Evolutionary conservation across 129 eudicot genomes (phyloP).

Genomic region (Centaurea solstitialis): DNA sequence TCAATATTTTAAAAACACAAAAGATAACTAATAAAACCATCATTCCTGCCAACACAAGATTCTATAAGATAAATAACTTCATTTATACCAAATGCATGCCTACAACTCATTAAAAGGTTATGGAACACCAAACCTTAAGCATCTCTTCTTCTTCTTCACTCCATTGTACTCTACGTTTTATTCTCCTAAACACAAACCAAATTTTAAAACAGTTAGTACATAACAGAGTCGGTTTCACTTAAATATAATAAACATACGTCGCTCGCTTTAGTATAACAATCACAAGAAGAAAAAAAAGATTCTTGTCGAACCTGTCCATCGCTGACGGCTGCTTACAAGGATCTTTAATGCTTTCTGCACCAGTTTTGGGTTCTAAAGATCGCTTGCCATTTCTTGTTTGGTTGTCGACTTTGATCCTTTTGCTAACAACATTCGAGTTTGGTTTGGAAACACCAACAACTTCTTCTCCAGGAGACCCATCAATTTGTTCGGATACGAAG

Average conservation of each 20-base stretch:
- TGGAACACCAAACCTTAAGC: slow-evolving; percentile 53
- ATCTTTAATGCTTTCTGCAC: slow-evolving; percentile 10
- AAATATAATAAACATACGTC: not conserved
- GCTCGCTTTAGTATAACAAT: slow-evolving; percentile 11
- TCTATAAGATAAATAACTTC: not conserved
- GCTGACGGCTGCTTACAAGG: slow-evolving; percentile 27
- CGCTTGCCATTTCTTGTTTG: slow-evolving; percentile 9
- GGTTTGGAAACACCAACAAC: slow-evolving; percentile 14
- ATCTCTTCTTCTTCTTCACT: slow-evolving; percentile 62
- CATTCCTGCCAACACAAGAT: not conserved
- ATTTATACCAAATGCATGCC: not conserved
- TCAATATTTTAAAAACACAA: not conserved
- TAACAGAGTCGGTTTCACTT: not conserved
- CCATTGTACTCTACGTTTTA: slow-evolving; percentile 46
- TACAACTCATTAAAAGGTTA: not conserved
- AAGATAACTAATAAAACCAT: not conserved
- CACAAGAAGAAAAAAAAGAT: not conserved
- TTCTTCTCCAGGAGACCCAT: not conserved
- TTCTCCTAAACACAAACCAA: slow-evolving; percentile 29
- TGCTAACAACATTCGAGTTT: not conserved
- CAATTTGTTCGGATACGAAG: slow-evolving; percentile 14
- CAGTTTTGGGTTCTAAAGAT: slow-evolving; percentile 8
- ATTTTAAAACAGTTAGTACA: not conserved
- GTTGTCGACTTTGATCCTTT: slow-evolving; percentile 19
- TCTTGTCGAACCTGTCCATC: slow-evolving; percentile 14